Evolutionary conservation across 2,329 filamentous ascomycete species (phyloP).

Genomic region (Alternaria incomplexa): DNA sequence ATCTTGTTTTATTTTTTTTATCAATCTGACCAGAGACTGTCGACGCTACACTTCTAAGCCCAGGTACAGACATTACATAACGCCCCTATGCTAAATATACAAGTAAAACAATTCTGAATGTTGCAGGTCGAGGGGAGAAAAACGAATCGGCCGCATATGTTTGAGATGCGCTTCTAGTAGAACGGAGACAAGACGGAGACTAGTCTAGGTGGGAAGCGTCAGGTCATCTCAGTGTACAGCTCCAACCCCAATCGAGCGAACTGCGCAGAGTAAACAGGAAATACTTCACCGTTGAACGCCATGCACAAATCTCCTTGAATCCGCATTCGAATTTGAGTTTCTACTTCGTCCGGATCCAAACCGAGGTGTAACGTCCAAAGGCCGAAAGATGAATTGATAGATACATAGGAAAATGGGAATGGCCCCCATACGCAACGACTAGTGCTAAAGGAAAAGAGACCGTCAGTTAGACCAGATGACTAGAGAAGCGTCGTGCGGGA

Average conservation of each 20-base stretch:
- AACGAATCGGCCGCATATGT: conserved; percentile 12
- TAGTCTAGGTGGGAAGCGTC: conserved; percentile 17
- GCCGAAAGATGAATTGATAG: conserved; percentile 34
- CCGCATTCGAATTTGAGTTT: conserved; percentile 19
- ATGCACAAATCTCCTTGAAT: conserved; percentile 21
- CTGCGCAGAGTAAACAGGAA: conserved; percentile 22
- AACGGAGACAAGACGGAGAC: conserved; percentile 4
- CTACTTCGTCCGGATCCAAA: conserved; percentile 35
- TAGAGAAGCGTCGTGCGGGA: conserved; percentile 14
- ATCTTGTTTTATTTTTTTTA: conserved; percentile 31
- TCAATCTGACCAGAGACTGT: conserved; percentile 24
- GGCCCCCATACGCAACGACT: conserved; percentile 16
- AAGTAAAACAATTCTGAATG: conserved; percentile 9
- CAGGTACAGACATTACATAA: conserved; percentile 20
- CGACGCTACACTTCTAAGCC: conserved; percentile 12
- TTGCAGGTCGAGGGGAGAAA: conserved; percentile 3
- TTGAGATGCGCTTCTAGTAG: conserved; percentile 8
- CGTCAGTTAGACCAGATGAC: conserved; percentile 42
- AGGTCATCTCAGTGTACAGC: conserved; percentile 35
- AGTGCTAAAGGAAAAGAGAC: conserved; percentile 37
- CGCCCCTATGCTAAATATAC: conserved; percentile 14
- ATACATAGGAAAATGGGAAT: conserved; percentile 42
- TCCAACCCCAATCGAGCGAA: conserved; percentile 38
- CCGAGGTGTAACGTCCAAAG: conserved; percentile 31
- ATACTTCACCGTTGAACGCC: conserved; percentile 33